These are phyloP conservation scores for Phialemonium atrogriseum DNA, from an alignment of 2,329 filamentous ascomycete genomes.

Conservation along the genomic window DNA sequence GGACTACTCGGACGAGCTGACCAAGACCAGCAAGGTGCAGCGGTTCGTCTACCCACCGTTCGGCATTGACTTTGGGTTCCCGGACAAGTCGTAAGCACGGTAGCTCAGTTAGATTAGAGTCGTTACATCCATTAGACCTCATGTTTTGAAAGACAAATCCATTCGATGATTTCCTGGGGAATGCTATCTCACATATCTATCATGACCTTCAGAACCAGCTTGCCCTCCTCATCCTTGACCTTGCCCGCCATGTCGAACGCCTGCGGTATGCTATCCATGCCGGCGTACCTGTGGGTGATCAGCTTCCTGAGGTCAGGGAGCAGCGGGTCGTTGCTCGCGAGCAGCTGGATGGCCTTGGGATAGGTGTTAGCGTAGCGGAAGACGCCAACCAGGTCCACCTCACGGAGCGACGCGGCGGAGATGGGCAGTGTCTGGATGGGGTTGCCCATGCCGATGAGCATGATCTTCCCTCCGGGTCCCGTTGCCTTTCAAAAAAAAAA, in stretches of 20 bases:
- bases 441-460: conserved; percentile 66
- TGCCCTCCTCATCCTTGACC: conserved; percentile 60
- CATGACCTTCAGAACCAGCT: conserved; percentile 68
- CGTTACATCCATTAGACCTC: too few species aligned
- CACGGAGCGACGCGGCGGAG: conserved; percentile 58
- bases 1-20: conserved; percentile 44
- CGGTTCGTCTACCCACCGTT: conserved; percentile 64
- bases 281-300: conserved; percentile 62
- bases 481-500: conserved; percentile 32
- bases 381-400: conserved; percentile 63
- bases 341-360: conserved; percentile 41
- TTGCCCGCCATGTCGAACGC: conserved; percentile 67
- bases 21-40: conserved; percentile 42
- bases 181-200: conserved; percentile 37
- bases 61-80: conserved; percentile 61
- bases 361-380: conserved; percentile 75
- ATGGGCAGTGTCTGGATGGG: conserved; percentile 63
- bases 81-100: conserved; percentile 45
- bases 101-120: conserved; percentile 1
- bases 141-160: conserved; percentile 4
- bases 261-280: conserved; percentile 52
- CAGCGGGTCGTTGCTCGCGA: conserved; percentile 36
- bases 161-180: too few species aligned
- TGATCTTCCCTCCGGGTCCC: conserved; percentile 58
- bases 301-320: conserved; percentile 60